phyloP scores from a whole-genome alignment of 164 flowering plant genomes.

The Magnolia kwangsiensis region DNA sequence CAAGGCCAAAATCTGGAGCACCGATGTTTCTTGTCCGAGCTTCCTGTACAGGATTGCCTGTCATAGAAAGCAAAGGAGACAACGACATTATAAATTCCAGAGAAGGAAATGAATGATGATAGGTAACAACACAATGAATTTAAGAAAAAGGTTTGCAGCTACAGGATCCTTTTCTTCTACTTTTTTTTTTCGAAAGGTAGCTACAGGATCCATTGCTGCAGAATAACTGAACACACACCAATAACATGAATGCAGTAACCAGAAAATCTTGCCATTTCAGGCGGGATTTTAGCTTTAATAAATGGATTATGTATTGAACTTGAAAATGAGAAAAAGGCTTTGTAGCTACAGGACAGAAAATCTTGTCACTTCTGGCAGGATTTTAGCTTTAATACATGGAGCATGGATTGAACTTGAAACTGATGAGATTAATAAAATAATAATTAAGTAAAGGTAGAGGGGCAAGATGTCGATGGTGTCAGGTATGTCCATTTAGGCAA shows the following conservation, averaged over 20 bases:
- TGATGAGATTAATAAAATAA: too few species aligned
- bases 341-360: too few species aligned
- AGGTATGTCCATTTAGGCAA: too few species aligned
- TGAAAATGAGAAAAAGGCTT: not conserved
- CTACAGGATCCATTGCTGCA: not conserved
- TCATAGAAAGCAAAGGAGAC: slow-evolving; percentile 13
- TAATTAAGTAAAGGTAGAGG: too few species aligned
- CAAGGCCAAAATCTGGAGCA: slow-evolving; percentile 93
- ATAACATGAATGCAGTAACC: not conserved
- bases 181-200: too few species aligned
- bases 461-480: too few species aligned
- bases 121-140: too few species aligned
- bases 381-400: too few species aligned
- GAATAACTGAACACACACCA: not conserved
- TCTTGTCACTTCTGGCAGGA: too few species aligned
- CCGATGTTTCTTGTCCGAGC: slow-evolving; percentile 89
- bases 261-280: not conserved
- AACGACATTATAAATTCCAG: not conserved
- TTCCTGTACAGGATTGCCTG: slow-evolving; percentile 97
- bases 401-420: too few species aligned
- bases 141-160: not conserved
- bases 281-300: not conserved
- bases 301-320: not conserved
- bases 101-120: too few species aligned
- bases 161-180: not conserved